Evolutionary conservation across 352 stramenopile genomes (phyloP).

Genomic region (Blastocystis sp.): DNA sequence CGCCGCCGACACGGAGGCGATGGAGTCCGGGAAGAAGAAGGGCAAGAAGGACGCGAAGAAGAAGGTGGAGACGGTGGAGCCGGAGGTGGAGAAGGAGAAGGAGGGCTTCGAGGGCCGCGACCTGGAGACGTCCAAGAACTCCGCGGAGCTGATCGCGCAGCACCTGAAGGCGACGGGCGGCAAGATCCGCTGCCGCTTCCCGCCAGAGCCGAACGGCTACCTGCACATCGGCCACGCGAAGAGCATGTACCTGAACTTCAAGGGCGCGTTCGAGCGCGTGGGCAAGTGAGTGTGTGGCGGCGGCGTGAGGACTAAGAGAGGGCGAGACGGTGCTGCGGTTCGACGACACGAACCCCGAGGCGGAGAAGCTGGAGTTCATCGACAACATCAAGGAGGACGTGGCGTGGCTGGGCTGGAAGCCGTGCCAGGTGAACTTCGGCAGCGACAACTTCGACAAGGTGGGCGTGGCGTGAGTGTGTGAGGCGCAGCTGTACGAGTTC

Average conservation of each 20-base stretch:
- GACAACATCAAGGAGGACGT: constrained; percentile 89
- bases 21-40: not conserved
- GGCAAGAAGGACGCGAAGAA: constrained; percentile 19
- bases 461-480: no score
- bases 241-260: constrained; percentile 75
- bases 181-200: constrained; percentile 93
- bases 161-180: constrained; percentile 77
- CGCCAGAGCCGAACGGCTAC: constrained; percentile 96
- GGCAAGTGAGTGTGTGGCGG: no score
- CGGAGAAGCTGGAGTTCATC: constrained; percentile 97
- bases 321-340: no score
- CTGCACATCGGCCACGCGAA: constrained; percentile 98
- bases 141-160: constrained; percentile 74
- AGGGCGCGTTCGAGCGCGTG: no score
- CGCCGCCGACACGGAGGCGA: not conserved
- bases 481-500: no score
- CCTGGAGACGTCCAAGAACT: constrained; percentile 73
- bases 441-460: no score
- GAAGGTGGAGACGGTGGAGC: constrained; percentile 6
- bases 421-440: no score
- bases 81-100: constrained; percentile 12
- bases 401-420: no score
- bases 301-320: no score
- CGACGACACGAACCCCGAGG: no score
- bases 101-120: constrained; percentile 4